Base-by-base conservation (phyloP, 192 early-diverging fungal species). In the Haplosporangium gracile region DNA sequence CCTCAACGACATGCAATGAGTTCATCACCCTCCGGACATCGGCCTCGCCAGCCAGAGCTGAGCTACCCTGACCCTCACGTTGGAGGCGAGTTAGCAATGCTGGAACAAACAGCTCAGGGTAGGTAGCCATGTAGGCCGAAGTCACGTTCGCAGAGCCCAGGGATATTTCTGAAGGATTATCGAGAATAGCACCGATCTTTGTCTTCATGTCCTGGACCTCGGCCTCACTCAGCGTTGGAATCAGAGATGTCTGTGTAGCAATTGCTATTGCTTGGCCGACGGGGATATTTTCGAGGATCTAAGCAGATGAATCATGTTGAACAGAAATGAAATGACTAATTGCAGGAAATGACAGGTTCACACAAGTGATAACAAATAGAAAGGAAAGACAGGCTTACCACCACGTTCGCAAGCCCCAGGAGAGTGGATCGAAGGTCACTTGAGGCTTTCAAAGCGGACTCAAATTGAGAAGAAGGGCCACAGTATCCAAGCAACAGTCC, bases 211-310 rank as follows among this genome's bases (percentile, higher is more conserved):
- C 40, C 10, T 36, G 72, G 10, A 80, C 29, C 20, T 80, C 79
- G 7, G n/a, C 26, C 10, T 80, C 45, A 8, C 26, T 68, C 55
- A 74, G 29, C n/a, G 39, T 26, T 49, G 60, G 26, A 4, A 49
- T 4, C 8, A 45, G 15, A 24, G 57, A n/a, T 10, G 73, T 24
- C 24, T 72, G 79, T 4, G 74, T 7, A 10, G 55, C 38, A 22
- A 40, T 38, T 15, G 79, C 79, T 24, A 36, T 36, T 20, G 38
- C 45, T 29, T 34, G 73, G 11, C 79, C 72, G 26, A 80, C 72
- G 10, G 72, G 60, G 1, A 49, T 39, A 2, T 74, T 36, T 29
- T 65, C 72, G 9, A 34, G n/a, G 32, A 79, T 57, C 34, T 79
- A 74, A 47, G 0, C 20, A 2, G 39, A 32, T 24, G 68, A 60